Percentiles rank a stretch among this genome's conserved stretches.
phyloP scores from a whole-genome alignment of 352 stramenopile genomes.

The Pythium periplocum region DNA sequence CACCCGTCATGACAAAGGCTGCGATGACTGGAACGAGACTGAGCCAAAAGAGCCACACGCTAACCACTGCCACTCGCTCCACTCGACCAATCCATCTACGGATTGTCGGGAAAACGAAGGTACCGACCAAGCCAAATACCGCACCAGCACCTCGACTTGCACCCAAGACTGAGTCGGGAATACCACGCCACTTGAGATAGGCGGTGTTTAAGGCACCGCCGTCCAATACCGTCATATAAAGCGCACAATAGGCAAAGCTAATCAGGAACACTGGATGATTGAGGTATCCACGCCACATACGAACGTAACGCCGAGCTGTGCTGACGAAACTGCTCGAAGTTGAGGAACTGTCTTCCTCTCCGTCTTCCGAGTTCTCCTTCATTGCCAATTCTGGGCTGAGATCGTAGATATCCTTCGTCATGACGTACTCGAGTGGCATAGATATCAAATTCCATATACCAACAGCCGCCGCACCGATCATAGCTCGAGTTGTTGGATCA shows the following conservation, averaged over 20 bases:
- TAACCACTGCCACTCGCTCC: slow-evolving; percentile 16
- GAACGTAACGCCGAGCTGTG: slow-evolving; percentile 7
- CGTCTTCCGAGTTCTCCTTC: slow-evolving; percentile 17
- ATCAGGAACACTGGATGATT: slow-evolving; percentile 18
- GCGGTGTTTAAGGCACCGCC: slow-evolving; percentile 18
- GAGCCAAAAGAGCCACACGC: slow-evolving; percentile 20
- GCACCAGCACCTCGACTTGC: slow-evolving; percentile 13
- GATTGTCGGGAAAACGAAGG: slow-evolving; percentile 17
- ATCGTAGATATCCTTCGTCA: slow-evolving; percentile 66
- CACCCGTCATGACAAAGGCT: slow-evolving; percentile 12
- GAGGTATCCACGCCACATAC: slow-evolving; percentile 15
- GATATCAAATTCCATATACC: slow-evolving; percentile 80
- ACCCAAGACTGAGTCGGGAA: slow-evolving; percentile 17
- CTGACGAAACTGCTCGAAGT: not conserved
- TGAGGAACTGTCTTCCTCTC: slow-evolving; percentile 7
- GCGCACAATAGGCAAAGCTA: slow-evolving; percentile 17
- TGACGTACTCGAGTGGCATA: slow-evolving; percentile 67
- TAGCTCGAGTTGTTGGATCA: slow-evolving; percentile 53
- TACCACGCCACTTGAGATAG: slow-evolving; percentile 22
- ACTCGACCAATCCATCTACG: slow-evolving; percentile 11
- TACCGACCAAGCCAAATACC: slow-evolving; percentile 15
- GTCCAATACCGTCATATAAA: slow-evolving; percentile 23
- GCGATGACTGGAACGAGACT: slow-evolving; percentile 9
- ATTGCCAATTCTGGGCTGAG: slow-evolving; percentile 39
- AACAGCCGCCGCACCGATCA: slow-evolving; percentile 56